Evolutionary conservation across 1,284 basidiomycete species (phyloP), one percentile per base, ranked within the genome.

Genomic region (Singerocomus inundabilis): DNA sequence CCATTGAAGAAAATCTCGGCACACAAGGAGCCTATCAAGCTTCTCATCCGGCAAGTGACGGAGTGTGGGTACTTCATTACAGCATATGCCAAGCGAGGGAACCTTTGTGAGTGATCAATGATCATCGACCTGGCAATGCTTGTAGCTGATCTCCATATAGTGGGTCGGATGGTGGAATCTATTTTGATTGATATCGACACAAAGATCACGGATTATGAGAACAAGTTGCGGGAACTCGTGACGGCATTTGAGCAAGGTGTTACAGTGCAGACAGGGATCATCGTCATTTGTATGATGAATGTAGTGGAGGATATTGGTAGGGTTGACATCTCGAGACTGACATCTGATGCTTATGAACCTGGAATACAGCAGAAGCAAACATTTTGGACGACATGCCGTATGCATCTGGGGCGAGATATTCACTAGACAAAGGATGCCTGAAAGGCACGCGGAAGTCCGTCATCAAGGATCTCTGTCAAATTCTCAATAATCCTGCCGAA

Each of bases 91-190:
- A 38, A 38, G 5, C 37, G 11, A 38, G 7, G n/a, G 6, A n/a
- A 10, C 2, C 16, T 25, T 4, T 25, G 37, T 38, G 2, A 26
- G 24, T 38, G 9, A 8, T 24, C 12, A 21, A 13, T 8, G 7
- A 8, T 24, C 28, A n/a, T n/a, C n/a, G n/a, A n/a, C n/a, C n/a
- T n/a, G n/a, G n/a, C 3, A 6, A 15, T 6, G 0, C 8, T 18
- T 8, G 3, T 5, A 5, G 16, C 39, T 51, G 11, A 51, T 24
- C 4, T 36, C 6, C 2, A 6, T 12, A 4, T 3, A 51, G 49
- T 39, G 49, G 25, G 37, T 51, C 49, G 40, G 13, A 51, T 35
- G 13, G 49, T 31, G 18, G 49, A 48, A 47, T 48, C 34, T 6
- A 29, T 28, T 3, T 3, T 40, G 2, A 29, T 3, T 15, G 37